A percentile compares a stretch with the other conserved stretches of the same genome.
Conservation (phyloP, 163 green algal species). For the Scenedesmus sp. region DNA sequence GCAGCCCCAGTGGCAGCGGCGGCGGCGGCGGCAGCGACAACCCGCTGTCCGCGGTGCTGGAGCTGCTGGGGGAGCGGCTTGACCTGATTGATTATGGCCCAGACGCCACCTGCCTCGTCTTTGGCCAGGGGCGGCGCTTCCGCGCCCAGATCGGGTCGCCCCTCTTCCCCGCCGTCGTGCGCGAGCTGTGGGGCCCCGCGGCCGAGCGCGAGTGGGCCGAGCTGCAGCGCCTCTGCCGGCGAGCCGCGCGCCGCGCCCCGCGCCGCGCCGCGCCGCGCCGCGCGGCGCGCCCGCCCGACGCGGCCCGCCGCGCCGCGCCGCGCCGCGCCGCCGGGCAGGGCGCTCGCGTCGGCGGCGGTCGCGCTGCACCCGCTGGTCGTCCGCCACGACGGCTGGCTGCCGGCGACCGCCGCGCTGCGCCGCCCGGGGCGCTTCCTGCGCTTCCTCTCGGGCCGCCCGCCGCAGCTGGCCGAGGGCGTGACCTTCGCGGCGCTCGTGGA, state of each 20-base stretch:
- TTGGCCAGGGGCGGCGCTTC: slow-evolving; percentile 8
- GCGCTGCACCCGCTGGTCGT: slow-evolving; percentile 49
- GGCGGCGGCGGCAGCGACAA: slow-evolving; percentile 39
- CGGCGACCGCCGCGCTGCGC: slow-evolving; percentile 41
- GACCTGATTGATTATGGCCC: slow-evolving; percentile 34
- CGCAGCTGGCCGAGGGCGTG: slow-evolving; percentile 1
- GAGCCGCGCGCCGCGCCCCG: too few species aligned
- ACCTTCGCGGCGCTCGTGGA: slow-evolving; percentile 42
- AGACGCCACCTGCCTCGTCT: slow-evolving; percentile 34
- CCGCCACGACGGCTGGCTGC: slow-evolving; percentile 43
- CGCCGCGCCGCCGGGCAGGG: neutral
- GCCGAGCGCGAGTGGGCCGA: slow-evolving; percentile 43
- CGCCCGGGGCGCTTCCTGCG: slow-evolving; percentile 18
- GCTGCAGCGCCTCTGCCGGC: slow-evolving; percentile 45
- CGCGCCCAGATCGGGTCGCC: slow-evolving; percentile 45
- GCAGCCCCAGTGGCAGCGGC: neutral
- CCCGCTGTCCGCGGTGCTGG: slow-evolving; percentile 49
- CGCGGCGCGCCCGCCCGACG: too few species aligned
- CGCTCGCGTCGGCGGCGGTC: slow-evolving; percentile 21
- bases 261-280: too few species aligned
- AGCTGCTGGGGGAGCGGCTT: slow-evolving; percentile 52
- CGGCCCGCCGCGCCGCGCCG: too few species aligned
- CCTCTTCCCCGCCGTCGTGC: slow-evolving; percentile 33
- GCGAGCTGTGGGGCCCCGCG: slow-evolving; percentile 42
- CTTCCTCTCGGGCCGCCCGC: slow-evolving; percentile 21